Evolutionary conservation across 208 protist genomes (phyloP).

Genomic region (Herpetomonas muscarum): DNA sequence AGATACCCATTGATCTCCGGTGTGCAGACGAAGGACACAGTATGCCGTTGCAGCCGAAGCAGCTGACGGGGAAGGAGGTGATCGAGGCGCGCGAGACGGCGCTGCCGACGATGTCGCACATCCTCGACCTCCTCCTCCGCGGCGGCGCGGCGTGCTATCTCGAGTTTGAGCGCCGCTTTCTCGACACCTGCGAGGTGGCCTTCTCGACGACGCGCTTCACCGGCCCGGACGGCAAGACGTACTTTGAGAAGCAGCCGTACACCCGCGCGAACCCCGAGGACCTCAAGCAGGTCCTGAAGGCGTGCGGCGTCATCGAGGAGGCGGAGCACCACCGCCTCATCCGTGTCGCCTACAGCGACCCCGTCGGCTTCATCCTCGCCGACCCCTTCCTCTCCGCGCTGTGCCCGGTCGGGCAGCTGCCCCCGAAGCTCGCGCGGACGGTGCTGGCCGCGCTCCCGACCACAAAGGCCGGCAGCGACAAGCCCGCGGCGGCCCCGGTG

Average conservation of each 20-base stretch:
- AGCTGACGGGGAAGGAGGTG: slow-evolving; percentile 31
- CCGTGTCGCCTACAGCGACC: slow-evolving; percentile 61
- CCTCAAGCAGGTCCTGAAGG: slow-evolving; percentile 44
- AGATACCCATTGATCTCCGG: background rate
- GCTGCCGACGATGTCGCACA: slow-evolving; percentile 28
- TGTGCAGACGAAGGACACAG: background rate
- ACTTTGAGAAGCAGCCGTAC: background rate
- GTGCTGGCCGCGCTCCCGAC: slow-evolving; percentile 15
- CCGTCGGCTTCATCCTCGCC: slow-evolving; percentile 66
- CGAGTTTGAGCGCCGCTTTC: slow-evolving; percentile 36
- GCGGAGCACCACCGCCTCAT: slow-evolving; percentile 46
- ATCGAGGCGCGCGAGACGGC: slow-evolving; percentile 55
- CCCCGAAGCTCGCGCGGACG: background rate
- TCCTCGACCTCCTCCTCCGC: slow-evolving; percentile 66
- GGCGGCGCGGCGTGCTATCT: slow-evolving; percentile 49
- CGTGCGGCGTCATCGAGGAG: slow-evolving; percentile 59
- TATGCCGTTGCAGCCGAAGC: slow-evolving; percentile 18
- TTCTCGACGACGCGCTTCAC: background rate
- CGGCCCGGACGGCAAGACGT: background rate
- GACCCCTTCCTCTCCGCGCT: slow-evolving; percentile 35
- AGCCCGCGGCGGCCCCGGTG: background rate
- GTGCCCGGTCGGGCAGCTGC: slow-evolving; percentile 11
- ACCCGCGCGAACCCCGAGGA: slow-evolving; percentile 67
- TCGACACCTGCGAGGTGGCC: slow-evolving; percentile 25
- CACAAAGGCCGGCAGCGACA: background rate